phyloP scores from a whole-genome alignment of 2,329 filamentous ascomycete species.

The Chrysoporthe cubensis region DNA sequence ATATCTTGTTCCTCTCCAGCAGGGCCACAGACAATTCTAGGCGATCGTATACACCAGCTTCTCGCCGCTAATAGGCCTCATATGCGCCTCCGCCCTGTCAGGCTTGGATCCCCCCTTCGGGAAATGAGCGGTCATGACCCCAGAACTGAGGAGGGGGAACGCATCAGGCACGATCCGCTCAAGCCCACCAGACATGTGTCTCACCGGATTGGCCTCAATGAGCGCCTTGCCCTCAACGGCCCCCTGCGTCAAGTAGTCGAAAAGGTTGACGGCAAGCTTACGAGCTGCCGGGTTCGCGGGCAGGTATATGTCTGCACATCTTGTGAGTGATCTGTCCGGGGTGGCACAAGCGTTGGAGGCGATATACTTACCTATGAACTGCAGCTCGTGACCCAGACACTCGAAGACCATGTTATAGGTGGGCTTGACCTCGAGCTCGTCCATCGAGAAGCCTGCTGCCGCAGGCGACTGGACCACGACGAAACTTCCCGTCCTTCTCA shows the following conservation, averaged over 20 bases:
- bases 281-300: slow-evolving; percentile 17
- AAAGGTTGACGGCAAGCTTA: slow-evolving; percentile 41
- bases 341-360: no score
- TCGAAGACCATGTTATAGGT: slow-evolving; percentile 47
- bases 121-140: background rate
- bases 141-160: slow-evolving; percentile 31
- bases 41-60: slow-evolving; percentile 9
- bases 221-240: slow-evolving; percentile 32
- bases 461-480: background rate
- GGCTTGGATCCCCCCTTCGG: background rate
- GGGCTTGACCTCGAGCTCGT: slow-evolving; percentile 34
- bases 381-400: slow-evolving; percentile 38
- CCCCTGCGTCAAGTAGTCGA: slow-evolving; percentile 31
- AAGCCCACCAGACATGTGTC: slow-evolving; percentile 38
- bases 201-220: slow-evolving; percentile 37
- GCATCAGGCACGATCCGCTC: slow-evolving; percentile 35
- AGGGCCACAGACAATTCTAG: background rate
- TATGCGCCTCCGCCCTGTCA: background rate
- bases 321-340: background rate
- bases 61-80: slow-evolving; percentile 9
- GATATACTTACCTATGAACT: background rate
- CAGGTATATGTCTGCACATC: background rate
- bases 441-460: background rate
- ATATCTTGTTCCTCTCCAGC: background rate
- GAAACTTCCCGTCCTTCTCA: background rate